Evolutionary conservation across 2,329 filamentous ascomycete species (phyloP).

Genomic region (Hypoxylon sp.): DNA sequence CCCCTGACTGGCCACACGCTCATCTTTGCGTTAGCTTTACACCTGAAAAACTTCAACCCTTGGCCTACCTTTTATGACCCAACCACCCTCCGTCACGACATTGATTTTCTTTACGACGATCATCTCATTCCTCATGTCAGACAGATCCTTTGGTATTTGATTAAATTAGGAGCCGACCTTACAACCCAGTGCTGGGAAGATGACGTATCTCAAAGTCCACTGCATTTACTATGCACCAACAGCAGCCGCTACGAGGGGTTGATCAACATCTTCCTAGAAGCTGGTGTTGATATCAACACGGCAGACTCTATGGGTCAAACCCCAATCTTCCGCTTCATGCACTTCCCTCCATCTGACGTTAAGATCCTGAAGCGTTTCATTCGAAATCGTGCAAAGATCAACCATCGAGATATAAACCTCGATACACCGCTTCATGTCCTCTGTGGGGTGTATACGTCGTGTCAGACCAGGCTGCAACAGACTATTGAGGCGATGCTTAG

Average conservation of each 20-base stretch:
- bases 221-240: slow-evolving; percentile 19
- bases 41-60: not conserved
- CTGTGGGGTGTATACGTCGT: not conserved
- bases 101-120: not conserved
- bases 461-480: not conserved
- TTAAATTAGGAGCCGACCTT: slow-evolving; percentile 10
- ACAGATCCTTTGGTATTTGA: not conserved
- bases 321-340: slow-evolving; percentile 6
- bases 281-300: slow-evolving; percentile 22
- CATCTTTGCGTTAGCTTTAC: slow-evolving; percentile 4
- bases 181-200: not conserved
- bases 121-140: slow-evolving; percentile 11
- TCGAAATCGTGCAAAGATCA: not conserved
- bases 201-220: not conserved
- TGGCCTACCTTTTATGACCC: not conserved
- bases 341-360: not conserved
- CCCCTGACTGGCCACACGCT: not conserved
- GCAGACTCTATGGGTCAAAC: slow-evolving; percentile 2
- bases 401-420: not conserved
- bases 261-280: slow-evolving; percentile 14
- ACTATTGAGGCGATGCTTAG: not conserved
- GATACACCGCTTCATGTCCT: not conserved
- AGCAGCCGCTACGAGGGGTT: not conserved
- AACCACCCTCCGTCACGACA: not conserved
- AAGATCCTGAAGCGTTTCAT: slow-evolving; percentile 11